These are phyloP conservation scores for Babesia ovis DNA, from an alignment of 169 alveolate species.

Conservation along the genomic window DNA sequence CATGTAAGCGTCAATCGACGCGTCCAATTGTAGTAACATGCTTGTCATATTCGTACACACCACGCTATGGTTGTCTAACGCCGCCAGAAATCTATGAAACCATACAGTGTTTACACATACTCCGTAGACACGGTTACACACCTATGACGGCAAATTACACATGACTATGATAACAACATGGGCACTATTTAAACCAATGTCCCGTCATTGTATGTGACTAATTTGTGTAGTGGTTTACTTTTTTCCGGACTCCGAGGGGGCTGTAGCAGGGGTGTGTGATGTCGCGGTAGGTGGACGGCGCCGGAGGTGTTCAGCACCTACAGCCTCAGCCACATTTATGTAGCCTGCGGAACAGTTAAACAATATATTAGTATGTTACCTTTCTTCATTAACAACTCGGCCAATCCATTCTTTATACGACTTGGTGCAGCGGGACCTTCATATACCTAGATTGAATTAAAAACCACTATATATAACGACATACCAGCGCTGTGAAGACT, in stretches of 20 bases:
- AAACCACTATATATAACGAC: not conserved
- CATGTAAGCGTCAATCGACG: too few species aligned
- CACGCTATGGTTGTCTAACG: too few species aligned
- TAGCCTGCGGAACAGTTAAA: conserved; percentile 21
- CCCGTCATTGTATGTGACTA: conserved; percentile 31
- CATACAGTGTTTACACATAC: too few species aligned
- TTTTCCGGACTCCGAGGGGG: not conserved
- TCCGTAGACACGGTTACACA: too few species aligned
- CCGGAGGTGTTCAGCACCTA: conserved; percentile 59
- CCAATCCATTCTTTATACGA: conserved; percentile 54
- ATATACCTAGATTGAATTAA: conserved; percentile 30
- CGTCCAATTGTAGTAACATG: too few species aligned
- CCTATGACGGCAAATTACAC: too few species aligned
- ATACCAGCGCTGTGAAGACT: conserved; percentile 78
- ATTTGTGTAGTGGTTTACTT: not conserved
- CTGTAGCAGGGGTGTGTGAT: not conserved
- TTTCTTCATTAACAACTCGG: conserved; percentile 23
- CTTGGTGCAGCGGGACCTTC: conserved; percentile 65
- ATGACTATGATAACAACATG: too few species aligned
- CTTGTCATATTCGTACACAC: too few species aligned
- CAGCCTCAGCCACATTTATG: conserved; percentile 41
- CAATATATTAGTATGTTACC: conserved; percentile 1
- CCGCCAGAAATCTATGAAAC: too few species aligned
- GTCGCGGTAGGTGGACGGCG: not conserved
- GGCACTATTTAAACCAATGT: too few species aligned